Evolutionary conservation across 495 filamentous ascomycete species (phyloP).

Genomic region (Penicillium paradoxum): DNA sequence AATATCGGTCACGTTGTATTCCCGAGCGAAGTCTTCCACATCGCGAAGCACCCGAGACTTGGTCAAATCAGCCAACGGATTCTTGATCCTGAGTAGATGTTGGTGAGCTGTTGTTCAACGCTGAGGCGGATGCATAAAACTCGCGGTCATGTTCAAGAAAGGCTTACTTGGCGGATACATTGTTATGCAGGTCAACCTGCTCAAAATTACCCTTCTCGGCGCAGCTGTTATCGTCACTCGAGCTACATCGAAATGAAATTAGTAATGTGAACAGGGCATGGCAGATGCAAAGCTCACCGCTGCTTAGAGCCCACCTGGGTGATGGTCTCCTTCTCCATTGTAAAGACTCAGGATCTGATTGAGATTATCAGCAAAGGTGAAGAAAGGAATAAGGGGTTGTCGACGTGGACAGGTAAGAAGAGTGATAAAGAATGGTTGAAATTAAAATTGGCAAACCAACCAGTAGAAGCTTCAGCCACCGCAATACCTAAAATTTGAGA

Average conservation of each 20-base stretch:
- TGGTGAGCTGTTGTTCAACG: slow-evolving; percentile 1
- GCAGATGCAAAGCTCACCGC: neutral
- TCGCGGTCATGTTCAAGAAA: neutral
- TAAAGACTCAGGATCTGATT: neutral
- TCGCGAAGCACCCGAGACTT: slow-evolving; percentile 47
- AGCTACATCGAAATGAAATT: slow-evolving; percentile 8
- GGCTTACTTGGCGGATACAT: slow-evolving; percentile 46
- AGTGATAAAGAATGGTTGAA: neutral
- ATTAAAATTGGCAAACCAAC: neutral
- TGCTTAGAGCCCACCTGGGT: neutral
- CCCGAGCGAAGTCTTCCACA: slow-evolving; percentile 51
- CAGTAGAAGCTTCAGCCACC: neutral
- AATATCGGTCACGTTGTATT: slow-evolving; percentile 43
- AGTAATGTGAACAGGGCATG: neutral
- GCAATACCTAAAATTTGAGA: neutral
- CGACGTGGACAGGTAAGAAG: neutral
- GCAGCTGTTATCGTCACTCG: slow-evolving; percentile 15
- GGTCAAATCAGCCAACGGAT: slow-evolving; percentile 55
- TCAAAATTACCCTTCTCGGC: slow-evolving; percentile 33
- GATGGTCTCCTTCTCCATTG: slow-evolving; percentile 13
- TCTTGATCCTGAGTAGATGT: slow-evolving; percentile 48
- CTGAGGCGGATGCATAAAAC: neutral
- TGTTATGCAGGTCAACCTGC: slow-evolving; percentile 47
- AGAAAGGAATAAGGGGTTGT: neutral
- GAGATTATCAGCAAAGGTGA: neutral